Evolutionary conservation across 345 rosid genomes (phyloP).

Genomic region (Lumnitzera racemosa): DNA sequence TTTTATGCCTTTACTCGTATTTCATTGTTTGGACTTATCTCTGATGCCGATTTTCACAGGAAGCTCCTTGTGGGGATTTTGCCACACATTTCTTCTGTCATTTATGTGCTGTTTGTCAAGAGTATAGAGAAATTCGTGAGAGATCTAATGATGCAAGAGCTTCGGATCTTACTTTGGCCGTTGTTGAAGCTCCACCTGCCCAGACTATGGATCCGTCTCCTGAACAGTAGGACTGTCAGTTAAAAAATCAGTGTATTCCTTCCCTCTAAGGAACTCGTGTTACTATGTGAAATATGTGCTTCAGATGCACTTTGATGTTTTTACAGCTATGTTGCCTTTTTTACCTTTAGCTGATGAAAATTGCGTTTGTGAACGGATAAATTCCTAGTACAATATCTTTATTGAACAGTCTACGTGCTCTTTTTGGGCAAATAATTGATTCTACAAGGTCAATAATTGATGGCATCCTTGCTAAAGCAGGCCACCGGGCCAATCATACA

Average conservation of each 20-base stretch:
- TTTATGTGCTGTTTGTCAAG: slow-evolving; percentile 90
- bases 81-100: slow-evolving; percentile 83
- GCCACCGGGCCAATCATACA: too few relatives aligned
- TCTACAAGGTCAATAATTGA: too few relatives aligned
- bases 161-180: slow-evolving; percentile 32
- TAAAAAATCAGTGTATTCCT: neutral
- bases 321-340: too few relatives aligned
- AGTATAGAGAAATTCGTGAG: slow-evolving; percentile 71
- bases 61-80: slow-evolving; percentile 81
- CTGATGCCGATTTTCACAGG: slow-evolving; percentile 34
- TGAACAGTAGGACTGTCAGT: neutral
- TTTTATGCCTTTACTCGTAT: neutral
- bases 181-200: slow-evolving; percentile 44
- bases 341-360: too few relatives aligned
- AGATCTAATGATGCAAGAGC: slow-evolving; percentile 29
- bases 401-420: too few relatives aligned
- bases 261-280: too few relatives aligned
- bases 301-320: too few relatives aligned
- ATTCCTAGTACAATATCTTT: too few relatives aligned
- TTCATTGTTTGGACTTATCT: neutral
- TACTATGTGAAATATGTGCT: too few relatives aligned
- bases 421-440: too few relatives aligned
- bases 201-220: slow-evolving; percentile 54
- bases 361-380: too few relatives aligned
- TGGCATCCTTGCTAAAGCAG: too few relatives aligned